A percentile compares a stretch with the other conserved stretches of the same genome.
Conservation (phyloP, 164 flowering plant genomes). For the Euptelea pleiosperma region DNA sequence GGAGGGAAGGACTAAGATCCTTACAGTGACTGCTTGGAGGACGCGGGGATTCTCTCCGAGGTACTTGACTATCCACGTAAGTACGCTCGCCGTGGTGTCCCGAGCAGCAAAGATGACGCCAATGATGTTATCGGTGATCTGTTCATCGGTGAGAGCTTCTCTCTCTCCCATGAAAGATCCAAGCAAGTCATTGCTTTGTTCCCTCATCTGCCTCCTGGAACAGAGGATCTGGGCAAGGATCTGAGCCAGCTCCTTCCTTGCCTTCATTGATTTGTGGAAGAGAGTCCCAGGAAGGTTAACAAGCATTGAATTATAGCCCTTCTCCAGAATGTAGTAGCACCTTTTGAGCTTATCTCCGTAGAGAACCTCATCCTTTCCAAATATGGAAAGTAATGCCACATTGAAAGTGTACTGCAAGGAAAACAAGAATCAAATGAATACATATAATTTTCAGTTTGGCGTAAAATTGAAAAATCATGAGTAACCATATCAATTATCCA, state of each 20-base stretch:
- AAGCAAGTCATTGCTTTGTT: constrained; percentile 56
- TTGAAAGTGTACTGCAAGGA: constrained; percentile 82
- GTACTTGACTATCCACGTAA: constrained; percentile 94
- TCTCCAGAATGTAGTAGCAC: constrained; percentile 80
- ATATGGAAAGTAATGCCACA: constrained; percentile 77
- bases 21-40: constrained; percentile 84
- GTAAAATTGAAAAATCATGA: too few species aligned
- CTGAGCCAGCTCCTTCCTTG: constrained; percentile 65
- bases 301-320: constrained; percentile 97
- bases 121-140: constrained; percentile 89
- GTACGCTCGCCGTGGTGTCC: constrained; percentile 92
- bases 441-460: too few species aligned
- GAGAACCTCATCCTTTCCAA: constrained; percentile 64
- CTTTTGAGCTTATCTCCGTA: constrained; percentile 78
- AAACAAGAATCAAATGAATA: background rate
- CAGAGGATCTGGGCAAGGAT: constrained; percentile 72
- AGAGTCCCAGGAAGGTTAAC: constrained; percentile 91
- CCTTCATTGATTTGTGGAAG: constrained; percentile 86
- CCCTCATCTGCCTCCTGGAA: constrained; percentile 49
- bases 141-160: constrained; percentile 78
- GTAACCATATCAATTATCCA: constrained; percentile 3
- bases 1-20: background rate
- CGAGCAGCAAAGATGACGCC: constrained; percentile 98
- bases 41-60: constrained; percentile 75
- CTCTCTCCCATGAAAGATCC: constrained; percentile 81